These are phyloP conservation scores for Penicillium crustosum DNA, from an alignment of 2,329 filamentous ascomycete species.

Conservation along the genomic window DNA sequence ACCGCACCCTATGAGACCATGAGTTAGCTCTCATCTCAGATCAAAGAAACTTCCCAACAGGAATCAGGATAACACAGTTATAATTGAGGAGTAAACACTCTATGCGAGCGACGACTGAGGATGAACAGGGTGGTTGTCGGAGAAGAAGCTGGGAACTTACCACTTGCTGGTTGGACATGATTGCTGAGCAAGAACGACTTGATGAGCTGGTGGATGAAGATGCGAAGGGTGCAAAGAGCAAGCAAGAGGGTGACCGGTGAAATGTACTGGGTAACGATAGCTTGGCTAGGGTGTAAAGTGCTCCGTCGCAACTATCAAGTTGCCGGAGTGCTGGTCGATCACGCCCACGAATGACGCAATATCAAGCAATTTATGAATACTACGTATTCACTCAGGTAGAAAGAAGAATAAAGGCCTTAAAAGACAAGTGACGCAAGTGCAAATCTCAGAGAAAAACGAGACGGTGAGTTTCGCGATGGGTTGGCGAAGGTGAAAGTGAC, in stretches of 20 bases:
- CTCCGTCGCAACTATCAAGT: conserved; percentile 25
- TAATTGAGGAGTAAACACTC: neutral
- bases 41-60: neutral
- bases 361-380: neutral
- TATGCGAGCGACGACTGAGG: conserved; percentile 27
- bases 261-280: conserved; percentile 27
- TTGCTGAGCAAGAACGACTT: conserved; percentile 15
- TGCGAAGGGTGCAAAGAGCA: conserved; percentile 18
- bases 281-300: conserved; percentile 10
- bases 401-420: neutral
- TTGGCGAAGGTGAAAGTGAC: conserved; percentile 39
- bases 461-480: conserved; percentile 25
- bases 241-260: conserved; percentile 9
- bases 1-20: conserved; percentile 62
- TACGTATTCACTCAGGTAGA: neutral
- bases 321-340: conserved; percentile 21
- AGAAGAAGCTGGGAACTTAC: conserved; percentile 39
- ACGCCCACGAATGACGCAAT: conserved; percentile 13
- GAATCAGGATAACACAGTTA: neutral
- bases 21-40: conserved; percentile 26
- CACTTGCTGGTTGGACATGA: conserved; percentile 51
- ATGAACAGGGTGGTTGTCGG: conserved; percentile 20
- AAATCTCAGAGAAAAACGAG: conserved; percentile 4
- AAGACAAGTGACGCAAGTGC: neutral
- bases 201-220: conserved; percentile 12